Evolutionary conservation across 805 yeast species (phyloP).

Genomic region (Pichia ethanolica): DNA sequence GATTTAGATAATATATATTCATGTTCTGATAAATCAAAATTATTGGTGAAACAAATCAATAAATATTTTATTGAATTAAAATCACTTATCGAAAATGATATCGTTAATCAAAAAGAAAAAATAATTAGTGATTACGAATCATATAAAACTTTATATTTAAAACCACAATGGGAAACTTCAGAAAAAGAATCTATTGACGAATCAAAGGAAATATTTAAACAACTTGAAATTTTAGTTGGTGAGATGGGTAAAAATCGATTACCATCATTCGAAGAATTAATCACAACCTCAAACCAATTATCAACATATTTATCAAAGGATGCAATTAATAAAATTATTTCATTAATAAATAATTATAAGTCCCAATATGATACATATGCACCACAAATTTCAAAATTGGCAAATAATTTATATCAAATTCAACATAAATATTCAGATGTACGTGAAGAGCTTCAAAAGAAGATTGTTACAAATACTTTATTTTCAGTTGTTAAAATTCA

Average conservation of each 20-base stretch:
- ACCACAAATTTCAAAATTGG: slow-evolving; percentile 27
- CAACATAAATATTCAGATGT: slow-evolving; percentile 32
- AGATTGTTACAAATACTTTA: slow-evolving; percentile 28
- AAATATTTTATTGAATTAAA: slow-evolving; percentile 26
- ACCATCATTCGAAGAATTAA: slow-evolving; percentile 26
- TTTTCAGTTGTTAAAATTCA: slow-evolving; percentile 32
- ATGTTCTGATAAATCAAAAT: slow-evolving; percentile 27
- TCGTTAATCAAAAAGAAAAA: slow-evolving; percentile 26
- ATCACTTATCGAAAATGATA: slow-evolving; percentile 30
- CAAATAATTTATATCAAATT: slow-evolving; percentile 30
- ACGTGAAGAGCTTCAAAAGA: slow-evolving; percentile 26
- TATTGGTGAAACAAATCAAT: slow-evolving; percentile 12
- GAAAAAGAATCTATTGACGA: slow-evolving; percentile 13
- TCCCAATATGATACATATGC: slow-evolving; percentile 17
- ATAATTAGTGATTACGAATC: slow-evolving; percentile 37
- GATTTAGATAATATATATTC: slow-evolving; percentile 23
- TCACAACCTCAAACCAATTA: slow-evolving; percentile 22
- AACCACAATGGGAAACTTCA: slow-evolving; percentile 7
- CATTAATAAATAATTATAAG: slow-evolving; percentile 17
- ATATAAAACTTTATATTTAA: slow-evolving; percentile 32
- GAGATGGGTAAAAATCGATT: slow-evolving; percentile 17
- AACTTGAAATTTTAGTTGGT: slow-evolving; percentile 19
- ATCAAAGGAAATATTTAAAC: slow-evolving; percentile 16
- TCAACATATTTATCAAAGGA: slow-evolving; percentile 21
- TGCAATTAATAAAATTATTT: slow-evolving; percentile 19